These are phyloP conservation scores for Ceratobasidium sp. DNA, from an alignment of 1,284 basidiomycete species.

Conservation along the genomic window DNA sequence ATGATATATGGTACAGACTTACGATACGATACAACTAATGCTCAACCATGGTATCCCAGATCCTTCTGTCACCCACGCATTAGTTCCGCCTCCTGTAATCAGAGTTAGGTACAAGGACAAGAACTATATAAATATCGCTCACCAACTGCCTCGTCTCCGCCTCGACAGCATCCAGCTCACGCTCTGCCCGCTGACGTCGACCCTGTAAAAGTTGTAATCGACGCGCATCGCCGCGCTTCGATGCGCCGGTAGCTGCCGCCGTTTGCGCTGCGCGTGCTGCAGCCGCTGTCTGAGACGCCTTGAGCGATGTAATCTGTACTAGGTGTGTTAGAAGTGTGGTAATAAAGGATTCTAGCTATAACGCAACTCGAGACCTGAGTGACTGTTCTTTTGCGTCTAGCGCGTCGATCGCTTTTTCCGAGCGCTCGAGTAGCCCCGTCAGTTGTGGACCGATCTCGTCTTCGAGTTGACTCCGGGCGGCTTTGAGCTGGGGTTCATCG, in stretches of 20 bases:
- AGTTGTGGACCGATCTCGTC: conserved; percentile 49
- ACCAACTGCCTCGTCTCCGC: conserved; percentile 30
- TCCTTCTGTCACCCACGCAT: conserved; percentile 15
- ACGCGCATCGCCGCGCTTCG: conserved; percentile 34
- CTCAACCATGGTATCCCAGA: not conserved
- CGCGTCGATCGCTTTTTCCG: conserved; percentile 48
- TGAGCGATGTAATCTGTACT: conserved; percentile 33
- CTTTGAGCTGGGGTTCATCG: conserved; percentile 47
- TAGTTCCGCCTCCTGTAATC: conserved; percentile 23
- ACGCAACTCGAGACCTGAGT: conserved; percentile 36
- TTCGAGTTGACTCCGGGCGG: conserved; percentile 44
- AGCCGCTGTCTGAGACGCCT: conserved; percentile 32
- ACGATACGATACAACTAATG: not conserved
- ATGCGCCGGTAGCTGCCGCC: conserved; percentile 24
- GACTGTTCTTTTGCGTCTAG: conserved; percentile 46
- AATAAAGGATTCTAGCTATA: too few species aligned
- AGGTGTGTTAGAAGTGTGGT: not conserved
- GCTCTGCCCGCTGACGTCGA: conserved; percentile 33
- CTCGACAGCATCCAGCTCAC: conserved; percentile 30
- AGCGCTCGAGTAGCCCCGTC: conserved; percentile 45
- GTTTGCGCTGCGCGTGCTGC: conserved; percentile 24
- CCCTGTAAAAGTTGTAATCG: conserved; percentile 25
- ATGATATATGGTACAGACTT: not conserved
- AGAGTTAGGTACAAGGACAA: too few species aligned
- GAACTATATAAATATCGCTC: not conserved